Evolutionary conservation across 2,329 filamentous ascomycete species (phyloP).

Genomic region (Hymenoscyphus albidus): DNA sequence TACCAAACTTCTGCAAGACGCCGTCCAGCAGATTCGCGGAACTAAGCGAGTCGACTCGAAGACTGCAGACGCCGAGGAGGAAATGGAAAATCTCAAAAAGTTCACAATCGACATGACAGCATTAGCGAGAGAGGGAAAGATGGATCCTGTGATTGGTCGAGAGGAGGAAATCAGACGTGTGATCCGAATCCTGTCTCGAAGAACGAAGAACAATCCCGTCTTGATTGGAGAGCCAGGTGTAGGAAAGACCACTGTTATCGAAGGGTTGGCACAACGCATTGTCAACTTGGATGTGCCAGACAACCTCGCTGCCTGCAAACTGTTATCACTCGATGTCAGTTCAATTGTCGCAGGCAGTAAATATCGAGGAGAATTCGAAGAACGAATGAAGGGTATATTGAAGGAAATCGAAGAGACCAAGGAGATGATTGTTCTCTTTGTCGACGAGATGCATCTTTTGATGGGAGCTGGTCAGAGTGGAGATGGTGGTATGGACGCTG

Average conservation of each 20-base stretch:
- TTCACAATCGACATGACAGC: conserved; percentile 99
- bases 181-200: conserved; percentile 82
- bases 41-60: conserved; percentile 93
- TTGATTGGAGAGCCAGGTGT: conserved; percentile 97
- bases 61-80: conserved; percentile 87
- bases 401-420: conserved; percentile 95
- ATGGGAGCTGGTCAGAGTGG: conserved; percentile 96
- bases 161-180: conserved; percentile 94
- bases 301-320: conserved; percentile 87
- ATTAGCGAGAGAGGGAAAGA: conserved; percentile 94
- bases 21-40: conserved; percentile 87
- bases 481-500: conserved; percentile 97
- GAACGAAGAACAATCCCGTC: conserved; percentile 98
- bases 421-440: conserved; percentile 96
- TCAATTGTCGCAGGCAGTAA: conserved; percentile 96
- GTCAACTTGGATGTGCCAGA: conserved; percentile 96
- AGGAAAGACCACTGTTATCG: conserved; percentile 96
- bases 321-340: conserved; percentile 93
- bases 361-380: conserved; percentile 97
- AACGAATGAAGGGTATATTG: conserved; percentile 97
- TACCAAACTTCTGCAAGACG: conserved; percentile 81
- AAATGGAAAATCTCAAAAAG: conserved; percentile 94
- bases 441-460: conserved; percentile 96
- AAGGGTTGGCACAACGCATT: conserved; percentile 91
- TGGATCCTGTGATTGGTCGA: conserved; percentile 93